These are phyloP conservation scores for Pleurozium schreberi DNA, from an alignment of 225 moss, liverwort and hornwort genomes.

Conservation along the genomic window DNA sequence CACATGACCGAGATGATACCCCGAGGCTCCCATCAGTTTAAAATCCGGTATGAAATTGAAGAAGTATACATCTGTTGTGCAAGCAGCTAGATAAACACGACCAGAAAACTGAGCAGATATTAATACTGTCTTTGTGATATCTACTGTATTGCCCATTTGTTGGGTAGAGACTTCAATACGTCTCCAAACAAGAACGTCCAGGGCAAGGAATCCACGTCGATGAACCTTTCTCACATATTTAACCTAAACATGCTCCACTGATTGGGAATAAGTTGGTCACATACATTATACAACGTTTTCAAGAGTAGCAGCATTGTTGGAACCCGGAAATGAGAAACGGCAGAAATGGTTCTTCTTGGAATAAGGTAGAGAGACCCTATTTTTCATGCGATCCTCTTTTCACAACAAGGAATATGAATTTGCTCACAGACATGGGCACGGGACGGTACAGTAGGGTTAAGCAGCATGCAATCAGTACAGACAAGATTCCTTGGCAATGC, in stretches of 20 bases:
- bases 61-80: background rate
- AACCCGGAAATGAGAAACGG: no score
- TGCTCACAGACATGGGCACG: background rate
- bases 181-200: background rate
- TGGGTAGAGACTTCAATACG: background rate
- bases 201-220: background rate
- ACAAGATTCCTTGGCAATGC: background rate
- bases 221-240: background rate
- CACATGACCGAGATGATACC: no score
- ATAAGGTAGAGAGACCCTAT: no score
- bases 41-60: background rate
- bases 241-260: background rate
- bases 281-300: background rate
- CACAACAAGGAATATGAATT: background rate
- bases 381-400: background rate
- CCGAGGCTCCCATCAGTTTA: background rate
- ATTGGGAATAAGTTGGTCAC: background rate
- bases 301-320: no score
- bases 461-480: background rate
- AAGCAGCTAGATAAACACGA: no score
- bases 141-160: background rate
- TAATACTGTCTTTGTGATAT: background rate
- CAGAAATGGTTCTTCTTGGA: no score
- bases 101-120: background rate
- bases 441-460: background rate